Conservation (phyloP, 805 yeast genomes). For the Ogataea ganodermae region DNA sequence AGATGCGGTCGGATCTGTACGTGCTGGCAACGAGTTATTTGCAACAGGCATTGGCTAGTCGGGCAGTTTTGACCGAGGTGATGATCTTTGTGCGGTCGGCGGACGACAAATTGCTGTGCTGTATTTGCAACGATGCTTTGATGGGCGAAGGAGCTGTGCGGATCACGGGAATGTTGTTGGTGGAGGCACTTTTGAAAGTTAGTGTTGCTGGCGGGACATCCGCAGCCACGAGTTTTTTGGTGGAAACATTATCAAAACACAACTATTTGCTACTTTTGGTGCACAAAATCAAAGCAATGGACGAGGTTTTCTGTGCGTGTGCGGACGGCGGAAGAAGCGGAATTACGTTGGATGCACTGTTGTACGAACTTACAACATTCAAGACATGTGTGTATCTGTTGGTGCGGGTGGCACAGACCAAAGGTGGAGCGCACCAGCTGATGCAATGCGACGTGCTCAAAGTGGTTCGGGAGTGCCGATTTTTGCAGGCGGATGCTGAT, state of each 20-base stretch:
- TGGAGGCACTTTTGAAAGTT: slow-evolving; percentile 49
- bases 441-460: slow-evolving; percentile 74
- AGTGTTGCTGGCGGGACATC: slow-evolving; percentile 51
- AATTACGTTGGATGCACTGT: slow-evolving; percentile 51
- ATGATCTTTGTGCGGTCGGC: slow-evolving; percentile 58
- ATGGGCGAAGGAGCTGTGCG: slow-evolving; percentile 76
- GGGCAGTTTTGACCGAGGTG: slow-evolving; percentile 46
- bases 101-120: slow-evolving; percentile 59
- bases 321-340: slow-evolving; percentile 30
- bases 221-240: slow-evolving; percentile 38
- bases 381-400: slow-evolving; percentile 70
- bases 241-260: slow-evolving; percentile 31
- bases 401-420: slow-evolving; percentile 72
- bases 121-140: slow-evolving; percentile 75
- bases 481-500: slow-evolving; percentile 75
- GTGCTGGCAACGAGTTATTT: slow-evolving; percentile 68
- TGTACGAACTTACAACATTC: slow-evolving; percentile 77
- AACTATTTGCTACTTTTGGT: slow-evolving; percentile 68
- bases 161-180: slow-evolving; percentile 70
- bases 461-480: slow-evolving; percentile 53
- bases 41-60: slow-evolving; percentile 47
- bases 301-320: slow-evolving; percentile 54
- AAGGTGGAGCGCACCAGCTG: slow-evolving; percentile 74
- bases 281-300: slow-evolving; percentile 67
- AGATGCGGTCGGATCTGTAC: slow-evolving; percentile 77